Base-by-base conservation (phyloP, 2,329 filamentous ascomycete genomes). In the Zarea fungicola region DNA sequence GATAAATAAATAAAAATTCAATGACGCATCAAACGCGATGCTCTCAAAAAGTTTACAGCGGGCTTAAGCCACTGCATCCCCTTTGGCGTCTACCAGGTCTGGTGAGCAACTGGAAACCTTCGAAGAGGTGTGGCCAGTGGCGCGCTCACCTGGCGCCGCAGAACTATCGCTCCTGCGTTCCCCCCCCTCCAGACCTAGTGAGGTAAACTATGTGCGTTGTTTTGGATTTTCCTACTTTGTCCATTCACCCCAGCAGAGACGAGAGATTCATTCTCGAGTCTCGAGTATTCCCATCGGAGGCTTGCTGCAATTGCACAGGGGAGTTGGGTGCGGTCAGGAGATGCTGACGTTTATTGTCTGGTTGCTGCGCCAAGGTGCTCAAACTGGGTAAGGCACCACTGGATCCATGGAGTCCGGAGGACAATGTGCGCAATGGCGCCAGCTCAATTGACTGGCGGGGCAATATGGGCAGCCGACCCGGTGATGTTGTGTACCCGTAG, bases 401-500 rank as follows among this genome's bases (percentile, higher is more conserved):
- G 23, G 36, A 25, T 11, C 28, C 46, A 37, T 22, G 14, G 42
- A 23, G 21, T 16, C 32, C 13, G 40, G 32, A 13, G 16, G 42
- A 35, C 56, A 41, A 43, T 18, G 48, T 22, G 18, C 49, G 59
- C 3, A 68, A 59, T 1, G 63, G 65, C 25, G 74, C 72, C n/a
- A 76, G 60, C 48, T 71, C 69, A 32, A 73, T 61, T 1, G 68
- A 67, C 10, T 65, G 59, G 66, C 64, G 48, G 67, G 60, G 45
- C 62, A 42, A 66, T 50, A 54, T 61, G 69, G 58, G 50, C 31
- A 53, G 60, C 60, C 69, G 59, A 14, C 60, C 14, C n/a, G 81
- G 79, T 10, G 83, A 84, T 25, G 76, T 76, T 4, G 81, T 82
- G 61, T 80, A 79, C 49, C 78, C 74, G 2, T 83, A 85, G 54